These are phyloP conservation scores for Closterium sp. DNA, from an alignment of 139 green algal genomes.

Conservation along the genomic window DNA sequence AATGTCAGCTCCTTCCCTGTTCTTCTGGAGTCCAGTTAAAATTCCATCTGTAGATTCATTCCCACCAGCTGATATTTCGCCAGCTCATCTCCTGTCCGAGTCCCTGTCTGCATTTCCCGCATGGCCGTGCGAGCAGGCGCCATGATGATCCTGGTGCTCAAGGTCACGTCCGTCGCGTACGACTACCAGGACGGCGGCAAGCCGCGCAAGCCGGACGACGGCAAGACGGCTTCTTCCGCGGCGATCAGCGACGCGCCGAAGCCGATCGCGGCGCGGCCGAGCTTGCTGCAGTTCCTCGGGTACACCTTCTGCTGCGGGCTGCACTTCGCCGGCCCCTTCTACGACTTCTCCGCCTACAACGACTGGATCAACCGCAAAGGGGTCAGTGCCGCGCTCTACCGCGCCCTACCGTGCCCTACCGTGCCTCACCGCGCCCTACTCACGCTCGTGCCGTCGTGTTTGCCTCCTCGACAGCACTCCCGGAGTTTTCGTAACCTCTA, in stretches of 20 bases:
- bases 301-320: constrained; percentile 42
- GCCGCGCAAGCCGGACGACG: not conserved
- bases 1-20: too few species aligned
- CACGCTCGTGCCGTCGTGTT: not conserved
- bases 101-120: not conserved
- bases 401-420: not conserved
- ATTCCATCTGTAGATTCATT: not conserved
- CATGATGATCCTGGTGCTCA: constrained; percentile 40
- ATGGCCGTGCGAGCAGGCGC: constrained; percentile 3
- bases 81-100: not conserved
- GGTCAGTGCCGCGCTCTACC: constrained; percentile 4
- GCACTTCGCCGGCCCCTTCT: constrained; percentile 42
- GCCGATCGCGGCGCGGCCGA: constrained; percentile 6
- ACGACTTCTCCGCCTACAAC: constrained; percentile 42
- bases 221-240: not conserved
- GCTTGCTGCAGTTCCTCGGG: constrained; percentile 46
- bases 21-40: not conserved
- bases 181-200: constrained; percentile 39
- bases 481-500: not conserved
- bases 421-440: not conserved
- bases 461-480: not conserved
- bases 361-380: constrained; percentile 23
- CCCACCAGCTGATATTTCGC: not conserved
- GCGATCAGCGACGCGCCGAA: not conserved
- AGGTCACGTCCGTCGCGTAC: constrained; percentile 17